A percentile compares a stretch with the other conserved stretches of the same genome.
These are phyloP conservation scores for Aphanocladium album DNA, from an alignment of 2,329 filamentous ascomycete genomes.

Conservation along the genomic window DNA sequence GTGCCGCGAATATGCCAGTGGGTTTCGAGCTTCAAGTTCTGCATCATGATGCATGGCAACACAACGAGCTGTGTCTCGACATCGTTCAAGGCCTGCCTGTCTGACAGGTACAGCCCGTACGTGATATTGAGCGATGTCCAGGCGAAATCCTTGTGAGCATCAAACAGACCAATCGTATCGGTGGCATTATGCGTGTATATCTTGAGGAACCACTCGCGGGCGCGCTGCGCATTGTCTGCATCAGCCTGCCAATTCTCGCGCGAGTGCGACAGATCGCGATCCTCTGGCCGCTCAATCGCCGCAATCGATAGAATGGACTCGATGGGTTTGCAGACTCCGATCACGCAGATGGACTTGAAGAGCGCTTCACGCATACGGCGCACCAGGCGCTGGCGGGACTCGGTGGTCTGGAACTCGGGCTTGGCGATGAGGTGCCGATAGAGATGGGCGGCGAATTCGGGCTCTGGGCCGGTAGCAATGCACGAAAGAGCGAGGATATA, in stretches of 20 bases:
- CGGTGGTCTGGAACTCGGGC: slow-evolving; percentile 38
- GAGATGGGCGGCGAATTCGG: slow-evolving; percentile 45
- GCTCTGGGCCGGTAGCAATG: slow-evolving; percentile 22
- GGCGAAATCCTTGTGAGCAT: slow-evolving; percentile 34
- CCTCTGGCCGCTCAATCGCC: slow-evolving; percentile 45
- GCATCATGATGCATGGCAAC: slow-evolving; percentile 51
- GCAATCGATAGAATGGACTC: slow-evolving; percentile 55
- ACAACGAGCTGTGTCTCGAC: slow-evolving; percentile 52
- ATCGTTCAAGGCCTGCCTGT: slow-evolving; percentile 49
- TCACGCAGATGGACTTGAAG: slow-evolving; percentile 52
- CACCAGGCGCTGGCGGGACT: slow-evolving; percentile 42
- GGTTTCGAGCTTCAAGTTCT: slow-evolving; percentile 48
- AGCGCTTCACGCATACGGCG: slow-evolving; percentile 52
- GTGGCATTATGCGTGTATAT: slow-evolving; percentile 48
- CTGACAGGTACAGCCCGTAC: slow-evolving; percentile 53
- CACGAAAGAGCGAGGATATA: slow-evolving; percentile 16
- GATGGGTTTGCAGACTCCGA: slow-evolving; percentile 59
- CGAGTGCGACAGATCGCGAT: slow-evolving; percentile 50
- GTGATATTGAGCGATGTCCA: slow-evolving; percentile 52
- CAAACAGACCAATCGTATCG: slow-evolving; percentile 30
- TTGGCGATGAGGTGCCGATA: slow-evolving; percentile 51
- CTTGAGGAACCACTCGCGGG: slow-evolving; percentile 49
- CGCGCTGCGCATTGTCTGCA: slow-evolving; percentile 47
- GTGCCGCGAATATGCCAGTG: slow-evolving; percentile 43
- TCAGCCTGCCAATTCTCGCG: slow-evolving; percentile 56